These are phyloP conservation scores for Nematodospora valgi DNA, from an alignment of 805 yeast genomes.

Conservation along the genomic window DNA sequence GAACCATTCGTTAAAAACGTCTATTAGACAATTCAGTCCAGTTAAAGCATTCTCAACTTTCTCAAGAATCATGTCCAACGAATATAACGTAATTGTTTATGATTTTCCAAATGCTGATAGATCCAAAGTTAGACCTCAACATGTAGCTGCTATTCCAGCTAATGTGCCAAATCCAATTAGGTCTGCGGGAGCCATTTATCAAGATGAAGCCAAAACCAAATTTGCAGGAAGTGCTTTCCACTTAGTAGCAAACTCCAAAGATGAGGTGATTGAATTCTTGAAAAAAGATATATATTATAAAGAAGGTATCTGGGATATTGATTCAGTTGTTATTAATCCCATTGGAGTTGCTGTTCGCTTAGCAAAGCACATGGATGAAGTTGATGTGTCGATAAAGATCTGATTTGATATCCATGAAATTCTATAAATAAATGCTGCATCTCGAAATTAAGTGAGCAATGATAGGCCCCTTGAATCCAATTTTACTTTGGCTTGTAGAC, in stretches of 20 bases:
- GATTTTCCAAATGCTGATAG: constrained; percentile 69
- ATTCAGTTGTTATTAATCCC: constrained; percentile 58
- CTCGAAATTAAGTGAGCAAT: no score
- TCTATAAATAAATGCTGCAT: no score
- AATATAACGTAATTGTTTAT: constrained; percentile 65
- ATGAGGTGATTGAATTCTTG: constrained; percentile 62
- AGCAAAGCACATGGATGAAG: constrained; percentile 34
- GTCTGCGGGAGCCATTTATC: constrained; percentile 42
- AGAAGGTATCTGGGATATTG: constrained; percentile 75
- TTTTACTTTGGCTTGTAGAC: no score
- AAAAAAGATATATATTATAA: constrained; percentile 60
- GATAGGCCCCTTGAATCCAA: no score
- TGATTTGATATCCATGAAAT: no score
- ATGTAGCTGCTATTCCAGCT: constrained; percentile 30
- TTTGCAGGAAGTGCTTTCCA: constrained; percentile 71
- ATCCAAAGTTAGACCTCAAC: constrained; percentile 48
- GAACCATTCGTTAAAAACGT: background rate
- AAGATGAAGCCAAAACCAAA: constrained; percentile 40
- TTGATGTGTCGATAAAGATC: constrained; percentile 15
- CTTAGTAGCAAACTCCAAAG: constrained; percentile 59
- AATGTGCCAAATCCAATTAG: constrained; percentile 30
- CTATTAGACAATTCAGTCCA: no score
- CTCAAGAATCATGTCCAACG: constrained; percentile 29
- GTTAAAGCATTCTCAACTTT: constrained; percentile 6
- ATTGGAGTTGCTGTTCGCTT: constrained; percentile 32